A percentile compares a stretch with the other conserved stretches of the same genome.
Conservation (phyloP, 495 filamentous ascomycete species). For the Durotheca rogersii region DNA sequence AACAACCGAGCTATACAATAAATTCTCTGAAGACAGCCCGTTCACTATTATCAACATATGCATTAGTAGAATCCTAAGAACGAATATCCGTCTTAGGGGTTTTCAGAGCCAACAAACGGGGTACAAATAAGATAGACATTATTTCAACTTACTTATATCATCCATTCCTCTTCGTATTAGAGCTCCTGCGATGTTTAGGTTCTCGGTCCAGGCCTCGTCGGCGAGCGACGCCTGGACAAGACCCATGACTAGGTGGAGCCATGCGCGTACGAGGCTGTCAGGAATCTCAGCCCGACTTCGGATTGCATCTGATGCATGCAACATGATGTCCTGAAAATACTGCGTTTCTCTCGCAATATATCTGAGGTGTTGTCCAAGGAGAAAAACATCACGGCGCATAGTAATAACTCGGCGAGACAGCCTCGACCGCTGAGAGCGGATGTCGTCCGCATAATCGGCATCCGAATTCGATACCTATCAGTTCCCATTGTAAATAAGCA, state of each 20-base stretch:
- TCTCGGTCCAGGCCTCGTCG: conserved; percentile 19
- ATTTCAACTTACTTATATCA: conserved; percentile 16
- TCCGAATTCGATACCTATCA: conserved; percentile 5
- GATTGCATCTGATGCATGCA: conserved; percentile 15
- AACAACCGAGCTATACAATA: conserved; percentile 37
- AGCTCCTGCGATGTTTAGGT: conserved; percentile 16
- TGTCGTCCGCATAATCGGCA: neutral
- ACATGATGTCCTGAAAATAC: conserved; percentile 31
- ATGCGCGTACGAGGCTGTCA: conserved; percentile 34
- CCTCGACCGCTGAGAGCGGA: neutral
- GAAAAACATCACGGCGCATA: neutral
- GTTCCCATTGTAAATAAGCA: too few relatives aligned
- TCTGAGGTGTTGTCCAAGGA: conserved; percentile 19
- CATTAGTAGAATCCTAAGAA: conserved; percentile 1
- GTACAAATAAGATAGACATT: neutral
- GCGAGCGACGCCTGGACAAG: conserved; percentile 21
- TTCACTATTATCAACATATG: conserved; percentile 7
- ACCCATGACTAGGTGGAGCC: conserved; percentile 37
- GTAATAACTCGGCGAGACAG: neutral
- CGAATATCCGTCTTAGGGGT: too few relatives aligned
- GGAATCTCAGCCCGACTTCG: conserved; percentile 30
- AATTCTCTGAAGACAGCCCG: conserved; percentile 10
- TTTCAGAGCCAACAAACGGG: too few relatives aligned
- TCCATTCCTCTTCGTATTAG: conserved; percentile 23
- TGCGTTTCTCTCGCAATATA: conserved; percentile 21